Conservation (phyloP, 495 filamentous ascomycete species). For the Astrocystis sublimbata region DNA sequence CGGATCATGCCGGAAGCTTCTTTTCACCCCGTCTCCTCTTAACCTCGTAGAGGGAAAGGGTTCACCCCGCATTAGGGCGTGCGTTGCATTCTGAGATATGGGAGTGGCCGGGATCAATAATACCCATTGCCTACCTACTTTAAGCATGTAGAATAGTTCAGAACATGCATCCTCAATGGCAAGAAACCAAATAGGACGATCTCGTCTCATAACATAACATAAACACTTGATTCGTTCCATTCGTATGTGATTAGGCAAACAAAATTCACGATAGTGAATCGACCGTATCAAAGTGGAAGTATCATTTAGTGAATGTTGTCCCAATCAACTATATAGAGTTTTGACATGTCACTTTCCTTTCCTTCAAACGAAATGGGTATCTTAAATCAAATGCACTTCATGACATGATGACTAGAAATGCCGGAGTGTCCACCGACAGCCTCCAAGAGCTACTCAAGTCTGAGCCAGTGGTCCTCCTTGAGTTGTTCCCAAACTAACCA, state of each 20-base stretch:
- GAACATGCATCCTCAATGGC: neutral
- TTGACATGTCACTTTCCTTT: neutral
- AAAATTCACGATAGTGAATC: too few relatives aligned
- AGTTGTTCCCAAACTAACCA: neutral
- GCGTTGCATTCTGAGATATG: neutral
- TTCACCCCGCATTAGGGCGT: neutral
- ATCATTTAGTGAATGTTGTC: too few relatives aligned
- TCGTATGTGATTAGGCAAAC: too few relatives aligned
- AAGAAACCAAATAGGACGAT: neutral
- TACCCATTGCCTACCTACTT: neutral
- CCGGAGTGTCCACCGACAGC: too few relatives aligned
- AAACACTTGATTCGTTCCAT: too few relatives aligned
- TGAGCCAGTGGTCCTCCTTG: neutral
- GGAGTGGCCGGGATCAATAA: neutral
- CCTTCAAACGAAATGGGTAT: neutral
- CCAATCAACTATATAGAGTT: too few relatives aligned
- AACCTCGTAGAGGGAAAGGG: neutral
- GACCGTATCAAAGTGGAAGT: too few relatives aligned
- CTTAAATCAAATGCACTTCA: too few relatives aligned
- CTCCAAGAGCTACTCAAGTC: neutral
- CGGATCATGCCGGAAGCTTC: neutral
- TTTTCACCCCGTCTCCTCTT: neutral
- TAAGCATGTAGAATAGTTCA: constrained; percentile 1
- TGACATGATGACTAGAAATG: too few relatives aligned
- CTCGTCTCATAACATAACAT: constrained; percentile 11